Evolutionary conservation across 495 filamentous ascomycete species (phyloP), one percentile per base, ranked within the genome.

Genomic region (Penicillium flavigenum): DNA sequence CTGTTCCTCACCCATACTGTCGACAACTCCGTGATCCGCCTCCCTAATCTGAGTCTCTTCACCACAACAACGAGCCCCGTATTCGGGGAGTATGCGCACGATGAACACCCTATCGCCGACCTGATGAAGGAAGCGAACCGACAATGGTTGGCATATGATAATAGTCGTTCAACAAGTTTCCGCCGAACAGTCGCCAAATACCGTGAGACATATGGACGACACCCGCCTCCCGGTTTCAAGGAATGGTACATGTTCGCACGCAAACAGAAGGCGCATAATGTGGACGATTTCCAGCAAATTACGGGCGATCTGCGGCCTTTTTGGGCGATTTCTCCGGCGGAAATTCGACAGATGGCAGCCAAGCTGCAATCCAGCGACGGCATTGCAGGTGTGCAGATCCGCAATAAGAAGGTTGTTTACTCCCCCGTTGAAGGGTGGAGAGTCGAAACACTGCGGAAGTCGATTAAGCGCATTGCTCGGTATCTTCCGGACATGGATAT

Each of bases 281-380:
- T 90, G 36, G 88, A 90, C 58, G 87, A 89, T 58, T 89, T 85
- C 63, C 84, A 89, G 60, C 88, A 88, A 62, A 84, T 90, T 41
- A 81, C 83, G 60, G 83, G 86, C 54, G 87, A 91, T 65, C 66
- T 89, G 24, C 79, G 83, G 41, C 88, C 88, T 0, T 89, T 88
- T 63, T 90, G 88, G 86, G 86, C 79, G 1, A 58, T 88, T 17
- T 67, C 80, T 2, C 80, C 88, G 0, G 64, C 71, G 3, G 66
- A 69, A 9, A 82, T 90, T 32, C 82, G 88, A 11, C 73, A 66
- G 41, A 62, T 78, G 46, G 79, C 79, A 19, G 70, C 73, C 17
- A 64, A 61, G 49, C 61, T 71, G 9, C 66, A 80, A 36, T 72
- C 82, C 16, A 73, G 80, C 27, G 79, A 80, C 38, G 84, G 86